Conservation (phyloP, 1,139 yeast species). For the Protomyces pachydermus region DNA sequence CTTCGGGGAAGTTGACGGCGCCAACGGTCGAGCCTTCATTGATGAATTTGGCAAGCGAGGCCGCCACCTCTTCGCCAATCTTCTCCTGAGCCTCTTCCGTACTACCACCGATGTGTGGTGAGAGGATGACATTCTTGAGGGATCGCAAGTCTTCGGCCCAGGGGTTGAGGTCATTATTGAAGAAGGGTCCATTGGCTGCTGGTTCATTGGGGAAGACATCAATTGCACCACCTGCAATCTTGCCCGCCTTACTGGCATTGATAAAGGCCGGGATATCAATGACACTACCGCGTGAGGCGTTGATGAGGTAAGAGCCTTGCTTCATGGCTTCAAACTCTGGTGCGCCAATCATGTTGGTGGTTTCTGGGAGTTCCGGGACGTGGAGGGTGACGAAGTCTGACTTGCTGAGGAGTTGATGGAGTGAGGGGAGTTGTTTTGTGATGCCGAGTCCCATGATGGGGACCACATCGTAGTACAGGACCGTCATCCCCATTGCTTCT, state of each 20-base stretch:
- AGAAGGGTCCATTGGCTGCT: constrained; percentile 88
- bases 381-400: constrained; percentile 91
- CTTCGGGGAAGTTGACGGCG: constrained; percentile 99
- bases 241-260: constrained; percentile 86
- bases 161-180: constrained; percentile 62
- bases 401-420: constrained; percentile 71
- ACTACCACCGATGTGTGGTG: constrained; percentile 99
- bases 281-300: constrained; percentile 97
- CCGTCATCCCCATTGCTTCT: constrained; percentile 97
- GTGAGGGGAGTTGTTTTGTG: constrained; percentile 83
- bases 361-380: constrained; percentile 92
- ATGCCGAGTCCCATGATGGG: constrained; percentile 97
- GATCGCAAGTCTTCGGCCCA: constrained; percentile 83
- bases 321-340: constrained; percentile 96
- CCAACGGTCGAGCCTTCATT: constrained; percentile 96
- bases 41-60: constrained; percentile 79
- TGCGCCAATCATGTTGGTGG: constrained; percentile 80
- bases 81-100: constrained; percentile 99
- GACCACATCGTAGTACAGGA: constrained; percentile 80
- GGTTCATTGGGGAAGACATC: constrained; percentile 98
- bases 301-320: constrained; percentile 88
- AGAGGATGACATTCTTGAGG: constrained; percentile 80
- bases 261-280: constrained; percentile 92
- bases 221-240: constrained; percentile 94
- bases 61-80: constrained; percentile 91